Evolutionary conservation across 2,329 filamentous ascomycete species (phyloP).

Genomic region (Ophiobolus disseminans): DNA sequence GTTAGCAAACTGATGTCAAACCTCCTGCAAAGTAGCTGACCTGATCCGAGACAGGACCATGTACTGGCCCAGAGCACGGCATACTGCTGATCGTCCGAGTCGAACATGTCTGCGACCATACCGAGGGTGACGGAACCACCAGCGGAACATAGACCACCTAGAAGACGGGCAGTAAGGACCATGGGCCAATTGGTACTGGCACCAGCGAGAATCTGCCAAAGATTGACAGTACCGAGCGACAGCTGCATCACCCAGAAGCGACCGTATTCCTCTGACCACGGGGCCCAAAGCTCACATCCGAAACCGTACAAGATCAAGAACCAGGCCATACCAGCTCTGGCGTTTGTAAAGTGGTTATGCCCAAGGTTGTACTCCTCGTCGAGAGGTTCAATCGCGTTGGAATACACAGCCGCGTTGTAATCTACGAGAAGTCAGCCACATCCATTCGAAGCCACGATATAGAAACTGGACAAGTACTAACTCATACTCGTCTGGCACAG

Average conservation of each 20-base stretch:
- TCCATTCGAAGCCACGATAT: conserved; percentile 45
- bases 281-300: conserved; percentile 85
- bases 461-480: conserved; percentile 48
- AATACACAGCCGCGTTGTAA: conserved; percentile 63
- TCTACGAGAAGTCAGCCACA: conserved; percentile 49
- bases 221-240: conserved; percentile 75
- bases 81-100: conserved; percentile 67
- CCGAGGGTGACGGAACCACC: conserved; percentile 69
- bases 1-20: conserved; percentile 5
- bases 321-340: conserved; percentile 69
- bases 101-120: conserved; percentile 69
- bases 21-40: conserved; percentile 19
- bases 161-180: conserved; percentile 66
- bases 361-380: conserved; percentile 63
- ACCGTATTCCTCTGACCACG: conserved; percentile 78
- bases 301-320: conserved; percentile 82
- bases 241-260: conserved; percentile 76
- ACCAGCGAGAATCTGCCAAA: conserved; percentile 67
- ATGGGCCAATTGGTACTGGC: conserved; percentile 68
- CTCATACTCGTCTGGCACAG: conserved; percentile 59
- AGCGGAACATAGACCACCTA: conserved; percentile 57
- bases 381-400: conserved; percentile 59
- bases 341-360: conserved; percentile 45
- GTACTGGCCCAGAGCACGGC: conserved; percentile 66
- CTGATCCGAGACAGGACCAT: conserved; percentile 69